Percentiles rank a stretch among this genome's conserved stretches.
Evolutionary conservation across 2,329 filamentous ascomycete genomes (phyloP).

Genomic region (Colletotrichum tabaci): DNA sequence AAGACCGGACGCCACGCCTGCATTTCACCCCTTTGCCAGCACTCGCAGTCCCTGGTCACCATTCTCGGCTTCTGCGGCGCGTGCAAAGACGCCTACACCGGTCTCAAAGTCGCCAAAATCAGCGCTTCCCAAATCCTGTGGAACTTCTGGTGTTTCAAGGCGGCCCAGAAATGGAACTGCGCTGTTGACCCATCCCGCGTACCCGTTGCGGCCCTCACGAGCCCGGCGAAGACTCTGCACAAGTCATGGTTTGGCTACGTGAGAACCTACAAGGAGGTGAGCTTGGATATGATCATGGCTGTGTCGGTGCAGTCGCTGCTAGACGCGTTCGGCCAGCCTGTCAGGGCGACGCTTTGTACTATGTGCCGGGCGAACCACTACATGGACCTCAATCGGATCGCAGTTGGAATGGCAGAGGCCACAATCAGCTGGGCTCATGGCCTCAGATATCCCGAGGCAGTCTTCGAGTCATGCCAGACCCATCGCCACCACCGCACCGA

Average conservation of each 20-base stretch:
- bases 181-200: conserved; percentile 4
- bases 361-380: background rate
- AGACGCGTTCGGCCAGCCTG: conserved; percentile 3
- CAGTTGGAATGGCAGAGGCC: background rate
- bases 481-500: background rate
- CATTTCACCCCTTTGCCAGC: conserved; percentile 20
- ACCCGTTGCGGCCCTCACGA: background rate
- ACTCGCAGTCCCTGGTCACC: conserved; percentile 11
- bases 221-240: background rate
- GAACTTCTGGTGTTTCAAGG: conserved; percentile 38
- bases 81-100: conserved; percentile 19
- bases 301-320: conserved; percentile 4
- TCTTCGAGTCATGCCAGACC: conserved; percentile 1
- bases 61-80: conserved; percentile 27
- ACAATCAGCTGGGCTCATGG: conserved; percentile 1
- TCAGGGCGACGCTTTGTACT: background rate
- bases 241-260: background rate
- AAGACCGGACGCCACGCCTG: conserved; percentile 13
- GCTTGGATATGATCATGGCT: background rate
- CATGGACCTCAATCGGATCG: conserved; percentile 1
- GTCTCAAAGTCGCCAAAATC: background rate
- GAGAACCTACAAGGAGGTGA: background rate
- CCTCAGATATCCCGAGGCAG: background rate
- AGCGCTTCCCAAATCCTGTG: conserved; percentile 3
- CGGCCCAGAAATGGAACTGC: conserved; percentile 1